These are phyloP conservation scores for Penicillium parvum DNA, from an alignment of 495 filamentous ascomycete species.

Conservation along the genomic window DNA sequence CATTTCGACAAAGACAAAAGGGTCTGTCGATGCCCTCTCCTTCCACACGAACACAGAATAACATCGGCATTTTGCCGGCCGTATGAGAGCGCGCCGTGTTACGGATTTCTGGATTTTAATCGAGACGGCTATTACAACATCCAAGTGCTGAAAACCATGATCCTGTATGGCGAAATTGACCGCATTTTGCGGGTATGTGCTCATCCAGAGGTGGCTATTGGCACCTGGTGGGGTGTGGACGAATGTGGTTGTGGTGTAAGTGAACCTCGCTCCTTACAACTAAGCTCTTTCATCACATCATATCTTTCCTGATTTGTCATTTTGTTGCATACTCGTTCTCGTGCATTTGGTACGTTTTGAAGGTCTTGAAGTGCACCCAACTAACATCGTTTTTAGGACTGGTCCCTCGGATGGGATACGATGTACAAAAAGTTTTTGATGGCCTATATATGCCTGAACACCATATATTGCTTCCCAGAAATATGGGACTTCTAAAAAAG, in stretches of 20 bases:
- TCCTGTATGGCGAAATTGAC: conserved; percentile 22
- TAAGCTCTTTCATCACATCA: too few relatives aligned
- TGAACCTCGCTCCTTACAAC: too few relatives aligned
- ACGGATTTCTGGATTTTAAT: background rate
- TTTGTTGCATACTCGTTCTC: too few relatives aligned
- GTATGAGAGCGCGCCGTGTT: background rate
- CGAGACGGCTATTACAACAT: conserved; percentile 16
- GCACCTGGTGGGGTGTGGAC: conserved; percentile 2
- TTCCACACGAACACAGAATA: conserved; percentile 12
- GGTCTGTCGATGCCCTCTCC: background rate
- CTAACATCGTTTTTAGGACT: too few relatives aligned
- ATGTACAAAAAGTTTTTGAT: conserved; percentile 9
- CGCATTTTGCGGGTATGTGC: conserved; percentile 14
- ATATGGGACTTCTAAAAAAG: conserved; percentile 16
- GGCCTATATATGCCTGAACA: conserved; percentile 17
- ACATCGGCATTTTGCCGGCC: conserved; percentile 11
- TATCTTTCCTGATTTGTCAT: too few relatives aligned
- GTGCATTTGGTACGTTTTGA: too few relatives aligned
- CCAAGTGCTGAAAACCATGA: conserved; percentile 18
- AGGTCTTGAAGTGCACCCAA: too few relatives aligned
- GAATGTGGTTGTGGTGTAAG: conserved; percentile 2
- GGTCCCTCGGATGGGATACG: conserved; percentile 16
- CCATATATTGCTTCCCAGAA: conserved; percentile 12
- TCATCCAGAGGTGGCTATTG: conserved; percentile 7
- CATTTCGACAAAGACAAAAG: background rate